A percentile compares a stretch with the other conserved stretches of the same genome.
These are phyloP conservation scores for Lactuca saligna DNA, from an alignment of 129 eudicot genomes.

Conservation along the genomic window DNA sequence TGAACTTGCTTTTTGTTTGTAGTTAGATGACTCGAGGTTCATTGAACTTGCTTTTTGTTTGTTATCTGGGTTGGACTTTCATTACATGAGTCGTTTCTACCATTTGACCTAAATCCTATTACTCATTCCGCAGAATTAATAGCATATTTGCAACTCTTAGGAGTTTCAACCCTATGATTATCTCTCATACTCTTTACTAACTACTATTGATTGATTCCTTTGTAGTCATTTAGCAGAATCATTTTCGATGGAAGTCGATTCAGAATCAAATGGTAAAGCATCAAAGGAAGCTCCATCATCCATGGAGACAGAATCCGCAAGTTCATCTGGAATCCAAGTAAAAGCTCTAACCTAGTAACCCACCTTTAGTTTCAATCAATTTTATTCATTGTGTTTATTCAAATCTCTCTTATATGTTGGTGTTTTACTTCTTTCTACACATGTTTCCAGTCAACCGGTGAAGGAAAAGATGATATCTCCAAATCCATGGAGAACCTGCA, in stretches of 20 bases:
- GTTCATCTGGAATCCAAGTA: conserved; percentile 32
- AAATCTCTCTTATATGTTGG: not conserved
- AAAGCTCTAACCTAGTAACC: not conserved
- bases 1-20: not conserved
- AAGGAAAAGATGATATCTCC: conserved; percentile 52
- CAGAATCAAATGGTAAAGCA: conserved; percentile 34
- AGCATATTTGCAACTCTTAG: not conserved
- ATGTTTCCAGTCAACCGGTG: conserved; percentile 29
- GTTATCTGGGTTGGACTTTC: not conserved
- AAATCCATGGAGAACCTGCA: conserved; percentile 70
- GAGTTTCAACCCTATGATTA: not conserved
- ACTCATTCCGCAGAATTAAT: not conserved
- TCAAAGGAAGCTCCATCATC: conserved; percentile 38
- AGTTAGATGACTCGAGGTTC: not conserved
- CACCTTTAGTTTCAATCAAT: not conserved
- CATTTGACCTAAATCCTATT: not conserved
- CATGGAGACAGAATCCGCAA: conserved; percentile 47
- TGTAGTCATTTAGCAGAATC: conserved; percentile 7
- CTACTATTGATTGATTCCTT: not conserved
- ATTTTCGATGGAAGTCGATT: conserved; percentile 60
- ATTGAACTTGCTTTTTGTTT: not conserved
- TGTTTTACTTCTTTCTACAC: not conserved
- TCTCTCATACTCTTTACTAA: not conserved
- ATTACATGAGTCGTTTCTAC: not conserved
- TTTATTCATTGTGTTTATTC: not conserved